A percentile compares a stretch with the other conserved stretches of the same genome.
Conservation (phyloP, 257 asterid species). For the Nicotiana tabacum region DNA sequence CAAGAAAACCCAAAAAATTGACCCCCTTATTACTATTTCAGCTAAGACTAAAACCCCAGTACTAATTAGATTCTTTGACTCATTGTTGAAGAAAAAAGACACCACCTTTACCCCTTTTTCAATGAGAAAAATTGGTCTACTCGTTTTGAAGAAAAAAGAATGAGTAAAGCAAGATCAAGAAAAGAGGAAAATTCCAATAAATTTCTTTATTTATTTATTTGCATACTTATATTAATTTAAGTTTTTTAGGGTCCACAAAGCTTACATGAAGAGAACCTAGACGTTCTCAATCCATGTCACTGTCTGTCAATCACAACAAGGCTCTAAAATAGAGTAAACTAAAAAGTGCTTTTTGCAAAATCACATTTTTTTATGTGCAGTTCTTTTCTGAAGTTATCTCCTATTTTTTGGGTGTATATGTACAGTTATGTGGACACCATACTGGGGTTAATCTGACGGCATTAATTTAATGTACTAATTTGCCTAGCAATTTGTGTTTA, state of each 20-base stretch:
- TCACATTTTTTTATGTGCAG: not conserved
- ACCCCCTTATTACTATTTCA: not conserved
- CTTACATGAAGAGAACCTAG: conserved; percentile 21
- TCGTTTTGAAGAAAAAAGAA: not conserved
- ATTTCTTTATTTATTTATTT: not conserved
- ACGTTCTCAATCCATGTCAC: conserved; percentile 10
- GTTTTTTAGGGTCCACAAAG: not conserved
- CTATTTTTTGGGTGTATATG: not conserved
- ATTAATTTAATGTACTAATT: not conserved
- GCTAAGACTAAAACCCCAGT: not conserved
- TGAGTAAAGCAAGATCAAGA: not conserved
- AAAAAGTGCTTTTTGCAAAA: not conserved
- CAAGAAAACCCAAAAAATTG: not conserved
- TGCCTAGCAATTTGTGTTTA: not conserved
- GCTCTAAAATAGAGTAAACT: not conserved
- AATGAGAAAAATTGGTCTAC: not conserved
- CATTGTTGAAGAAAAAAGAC: not conserved
- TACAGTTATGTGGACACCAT: not conserved
- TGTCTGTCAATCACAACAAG: not conserved
- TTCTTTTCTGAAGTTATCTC: not conserved
- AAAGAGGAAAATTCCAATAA: conserved; percentile 6
- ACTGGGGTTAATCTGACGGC: not conserved
- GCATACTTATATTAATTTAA: not conserved
- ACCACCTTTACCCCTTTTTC: not conserved
- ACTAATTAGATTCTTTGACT: conserved; percentile 5